phyloP scores from a whole-genome alignment of 2,329 filamentous ascomycete genomes.

The Xylariaceae sp. region DNA sequence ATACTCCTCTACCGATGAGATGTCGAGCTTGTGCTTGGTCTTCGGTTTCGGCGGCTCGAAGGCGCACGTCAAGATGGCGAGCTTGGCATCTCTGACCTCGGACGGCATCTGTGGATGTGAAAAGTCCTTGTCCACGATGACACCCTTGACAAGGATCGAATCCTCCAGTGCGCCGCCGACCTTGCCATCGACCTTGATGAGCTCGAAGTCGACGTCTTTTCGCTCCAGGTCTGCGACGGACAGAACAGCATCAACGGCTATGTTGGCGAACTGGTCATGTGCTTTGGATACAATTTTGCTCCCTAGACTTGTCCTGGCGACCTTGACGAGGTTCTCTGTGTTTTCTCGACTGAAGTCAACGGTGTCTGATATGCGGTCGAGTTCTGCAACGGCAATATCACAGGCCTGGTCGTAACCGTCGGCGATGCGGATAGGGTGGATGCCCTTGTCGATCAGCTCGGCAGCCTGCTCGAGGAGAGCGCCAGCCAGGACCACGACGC shows the following conservation, averaged over 20 bases:
- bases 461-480: conserved; percentile 93
- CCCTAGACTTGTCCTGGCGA: conserved; percentile 89
- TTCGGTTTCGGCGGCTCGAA: conserved; percentile 99
- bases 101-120: conserved; percentile 98
- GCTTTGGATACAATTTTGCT: conserved; percentile 99
- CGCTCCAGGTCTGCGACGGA: conserved; percentile 93
- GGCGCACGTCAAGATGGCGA: conserved; percentile 94
- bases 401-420: conserved; percentile 97
- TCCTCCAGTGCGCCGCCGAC: conserved; percentile 92
- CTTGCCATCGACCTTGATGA: conserved; percentile 99
- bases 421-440: conserved; percentile 96
- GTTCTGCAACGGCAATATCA: conserved; percentile 86
- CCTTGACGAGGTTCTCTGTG: conserved; percentile 82
- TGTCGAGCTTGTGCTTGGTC: conserved; percentile 99
- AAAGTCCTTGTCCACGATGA: conserved; percentile 99
- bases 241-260: conserved; percentile 92
- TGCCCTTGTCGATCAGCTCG: conserved; percentile 98
- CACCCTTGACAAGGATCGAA: conserved; percentile 89
- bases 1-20: conserved; percentile 94
- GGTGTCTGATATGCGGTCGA: conserved; percentile 87
- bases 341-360: conserved; percentile 77
- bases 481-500: conserved; percentile 91
- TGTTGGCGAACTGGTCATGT: conserved; percentile 95
- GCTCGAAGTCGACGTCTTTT: conserved; percentile 95
- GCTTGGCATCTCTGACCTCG: conserved; percentile 89